These are phyloP conservation scores for Cystofilobasidium bisporidii DNA, from an alignment of 768 basidiomycete genomes.

Conservation along the genomic window DNA sequence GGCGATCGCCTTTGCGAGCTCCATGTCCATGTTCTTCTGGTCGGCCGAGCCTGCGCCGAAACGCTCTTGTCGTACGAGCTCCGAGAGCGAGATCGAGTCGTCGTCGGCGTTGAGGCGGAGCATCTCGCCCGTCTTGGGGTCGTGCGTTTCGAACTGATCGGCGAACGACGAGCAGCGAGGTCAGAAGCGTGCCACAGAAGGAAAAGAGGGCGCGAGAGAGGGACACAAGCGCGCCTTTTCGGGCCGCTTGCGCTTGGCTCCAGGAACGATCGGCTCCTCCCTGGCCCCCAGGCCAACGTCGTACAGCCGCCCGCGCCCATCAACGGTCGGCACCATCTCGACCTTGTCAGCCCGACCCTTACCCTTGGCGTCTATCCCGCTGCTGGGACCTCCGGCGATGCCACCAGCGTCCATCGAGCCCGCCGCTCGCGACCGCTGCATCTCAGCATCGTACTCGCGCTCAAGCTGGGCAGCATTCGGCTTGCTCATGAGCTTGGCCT, in stretches of 20 bases:
- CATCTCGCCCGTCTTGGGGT: conserved; percentile 80
- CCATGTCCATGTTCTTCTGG: conserved; percentile 82
- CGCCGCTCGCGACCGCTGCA: conserved; percentile 42
- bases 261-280: conserved; percentile 48
- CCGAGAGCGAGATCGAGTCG: conserved; percentile 71
- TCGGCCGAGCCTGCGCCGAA: conserved; percentile 81
- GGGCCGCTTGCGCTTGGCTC: conserved; percentile 69
- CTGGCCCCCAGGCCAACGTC: conserved; percentile 65
- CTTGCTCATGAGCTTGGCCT: conserved; percentile 77
- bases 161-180: background rate
- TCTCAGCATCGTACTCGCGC: conserved; percentile 69
- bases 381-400: conserved; percentile 43
- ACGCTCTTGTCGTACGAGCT: conserved; percentile 84
- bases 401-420: conserved; percentile 30
- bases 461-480: conserved; percentile 65
- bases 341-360: conserved; percentile 48
- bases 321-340: conserved; percentile 79
- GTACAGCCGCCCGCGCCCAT: conserved; percentile 73
- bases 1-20: conserved; percentile 79
- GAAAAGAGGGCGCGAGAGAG: conserved; percentile 17
- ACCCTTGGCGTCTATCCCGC: conserved; percentile 36
- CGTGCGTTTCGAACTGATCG: conserved; percentile 70
- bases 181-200: background rate
- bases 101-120: conserved; percentile 85
- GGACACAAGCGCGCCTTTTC: conserved; percentile 48